These are phyloP conservation scores for Juglanconis sp. DNA, from an alignment of 2,329 filamentous ascomycete genomes.

Conservation along the genomic window DNA sequence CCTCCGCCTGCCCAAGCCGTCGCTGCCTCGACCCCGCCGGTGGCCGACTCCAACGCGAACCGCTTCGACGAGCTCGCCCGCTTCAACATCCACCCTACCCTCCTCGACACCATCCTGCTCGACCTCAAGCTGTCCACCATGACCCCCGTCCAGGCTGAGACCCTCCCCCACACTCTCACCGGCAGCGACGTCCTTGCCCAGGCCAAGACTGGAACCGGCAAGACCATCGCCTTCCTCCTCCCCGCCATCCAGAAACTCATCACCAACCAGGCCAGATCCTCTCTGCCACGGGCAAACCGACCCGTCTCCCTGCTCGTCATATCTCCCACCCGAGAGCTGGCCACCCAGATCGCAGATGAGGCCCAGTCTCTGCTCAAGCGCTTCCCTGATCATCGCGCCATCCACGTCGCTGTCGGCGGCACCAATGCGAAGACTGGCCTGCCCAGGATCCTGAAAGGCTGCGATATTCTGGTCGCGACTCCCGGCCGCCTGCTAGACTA, in stretches of 20 bases:
- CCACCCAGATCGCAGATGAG: conserved; percentile 68
- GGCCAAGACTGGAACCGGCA: conserved; percentile 84
- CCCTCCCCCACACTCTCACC: conserved; percentile 45
- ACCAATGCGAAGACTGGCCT: conserved; percentile 72
- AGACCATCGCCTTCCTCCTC: conserved; percentile 79
- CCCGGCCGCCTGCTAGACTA: conserved; percentile 78
- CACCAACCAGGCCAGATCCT: conserved; percentile 30
- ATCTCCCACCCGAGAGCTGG: conserved; percentile 68
- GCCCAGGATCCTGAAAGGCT: conserved; percentile 66
- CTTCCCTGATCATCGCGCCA: conserved; percentile 66
- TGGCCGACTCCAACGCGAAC: not conserved
- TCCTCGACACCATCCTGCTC: conserved; percentile 46
- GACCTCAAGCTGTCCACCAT: conserved; percentile 50
- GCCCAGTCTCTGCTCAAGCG: conserved; percentile 68
- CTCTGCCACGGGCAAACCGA: conserved; percentile 21
- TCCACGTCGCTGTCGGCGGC: conserved; percentile 77
- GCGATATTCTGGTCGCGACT: conserved; percentile 77
- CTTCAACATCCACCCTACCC: conserved; percentile 41
- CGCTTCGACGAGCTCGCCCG: conserved; percentile 43
- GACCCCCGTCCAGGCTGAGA: conserved; percentile 54
- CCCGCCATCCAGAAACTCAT: conserved; percentile 80
- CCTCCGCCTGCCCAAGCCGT: not conserved
- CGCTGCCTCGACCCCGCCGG: not conserved
- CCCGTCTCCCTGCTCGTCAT: conserved; percentile 62
- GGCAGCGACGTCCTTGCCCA: conserved; percentile 64